phyloP scores from a whole-genome alignment of 164 flowering plant genomes.

The Macadamia tetraphylla region DNA sequence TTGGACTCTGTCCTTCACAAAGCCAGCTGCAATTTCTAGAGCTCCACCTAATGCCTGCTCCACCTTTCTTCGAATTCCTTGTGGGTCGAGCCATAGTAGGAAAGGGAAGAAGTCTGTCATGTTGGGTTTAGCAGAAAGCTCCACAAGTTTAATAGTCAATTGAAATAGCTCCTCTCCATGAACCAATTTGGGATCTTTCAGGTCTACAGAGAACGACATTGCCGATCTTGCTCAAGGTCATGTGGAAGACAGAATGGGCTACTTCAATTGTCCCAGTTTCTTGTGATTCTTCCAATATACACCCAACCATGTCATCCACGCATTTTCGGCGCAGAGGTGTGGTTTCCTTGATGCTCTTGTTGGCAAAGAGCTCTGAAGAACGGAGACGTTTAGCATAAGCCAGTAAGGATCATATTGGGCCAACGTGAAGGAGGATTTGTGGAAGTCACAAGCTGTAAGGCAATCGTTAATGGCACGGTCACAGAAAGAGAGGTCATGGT shows the following conservation, averaged over 20 bases:
- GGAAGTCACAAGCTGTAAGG: slow-evolving; percentile 5
- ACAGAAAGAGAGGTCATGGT: slow-evolving; percentile 16
- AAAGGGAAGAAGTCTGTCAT: slow-evolving; percentile 24
- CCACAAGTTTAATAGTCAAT: slow-evolving; percentile 2
- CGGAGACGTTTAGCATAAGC: slow-evolving; percentile 15
- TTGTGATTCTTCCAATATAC: slow-evolving; percentile 7
- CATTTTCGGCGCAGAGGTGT: slow-evolving; percentile 10
- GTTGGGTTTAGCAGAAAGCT: slow-evolving; percentile 20
- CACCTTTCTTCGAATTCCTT: slow-evolving; percentile 14
- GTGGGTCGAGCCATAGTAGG: slow-evolving; percentile 20
- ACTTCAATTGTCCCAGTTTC: slow-evolving; percentile 7
- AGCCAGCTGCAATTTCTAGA: slow-evolving; percentile 12
- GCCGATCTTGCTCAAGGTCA: slow-evolving; percentile 20
- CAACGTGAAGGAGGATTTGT: slow-evolving; percentile 8
- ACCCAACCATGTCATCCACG: slow-evolving; percentile 15
- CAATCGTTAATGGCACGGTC: slow-evolving; percentile 9
- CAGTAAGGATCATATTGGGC: slow-evolving; percentile 19
- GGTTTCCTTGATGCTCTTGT: slow-evolving; percentile 15
- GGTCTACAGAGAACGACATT: slow-evolving; percentile 20
- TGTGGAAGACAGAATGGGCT: slow-evolving; percentile 14
- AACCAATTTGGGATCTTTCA: slow-evolving; percentile 13
- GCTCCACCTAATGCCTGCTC: slow-evolving; percentile 6
- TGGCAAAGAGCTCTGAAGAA: slow-evolving; percentile 14
- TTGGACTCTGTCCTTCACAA: slow-evolving; percentile 8
- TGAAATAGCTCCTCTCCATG: background rate